Conservation (phyloP, 305 asterid species). For the Withania somnifera region DNA sequence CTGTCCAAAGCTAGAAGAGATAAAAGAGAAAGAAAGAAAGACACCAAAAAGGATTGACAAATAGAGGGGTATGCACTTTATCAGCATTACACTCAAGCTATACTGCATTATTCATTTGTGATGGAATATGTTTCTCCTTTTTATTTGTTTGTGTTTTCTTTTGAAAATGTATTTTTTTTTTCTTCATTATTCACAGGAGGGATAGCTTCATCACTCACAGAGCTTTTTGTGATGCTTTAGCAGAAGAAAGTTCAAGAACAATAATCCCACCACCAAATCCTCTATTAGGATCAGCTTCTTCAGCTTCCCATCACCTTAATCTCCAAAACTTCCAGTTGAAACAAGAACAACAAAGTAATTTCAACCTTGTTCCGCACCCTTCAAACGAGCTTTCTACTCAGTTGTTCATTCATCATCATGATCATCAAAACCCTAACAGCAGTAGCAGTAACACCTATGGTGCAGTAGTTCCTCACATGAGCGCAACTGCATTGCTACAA, state of each 20-base stretch:
- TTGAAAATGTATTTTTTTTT: background rate
- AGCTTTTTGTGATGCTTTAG: constrained; percentile 30
- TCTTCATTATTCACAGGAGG: constrained; percentile 8
- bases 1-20: background rate
- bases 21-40: background rate
- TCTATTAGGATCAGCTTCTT: constrained; percentile 1
- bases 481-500: constrained; percentile 69
- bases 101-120: background rate
- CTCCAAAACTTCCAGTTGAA: constrained; percentile 25
- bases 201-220: constrained; percentile 33
- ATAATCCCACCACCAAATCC: constrained; percentile 20
- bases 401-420: constrained; percentile 2
- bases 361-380: background rate
- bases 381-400: background rate
- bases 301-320: constrained; percentile 21
- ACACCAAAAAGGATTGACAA: constrained; percentile 8
- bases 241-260: constrained; percentile 35
- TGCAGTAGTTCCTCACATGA: constrained; percentile 34
- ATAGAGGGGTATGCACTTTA: background rate
- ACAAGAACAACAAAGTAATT: constrained; percentile 27
- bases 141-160: constrained; percentile 4
- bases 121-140: background rate
- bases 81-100: background rate
- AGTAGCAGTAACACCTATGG: background rate
- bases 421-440: constrained; percentile 22